Percentiles rank a stretch among this genome's conserved stretches.
Conservation (phyloP, 2,329 filamentous ascomycete genomes). For the Paraphaeosphaeria sporulosa region DNA sequence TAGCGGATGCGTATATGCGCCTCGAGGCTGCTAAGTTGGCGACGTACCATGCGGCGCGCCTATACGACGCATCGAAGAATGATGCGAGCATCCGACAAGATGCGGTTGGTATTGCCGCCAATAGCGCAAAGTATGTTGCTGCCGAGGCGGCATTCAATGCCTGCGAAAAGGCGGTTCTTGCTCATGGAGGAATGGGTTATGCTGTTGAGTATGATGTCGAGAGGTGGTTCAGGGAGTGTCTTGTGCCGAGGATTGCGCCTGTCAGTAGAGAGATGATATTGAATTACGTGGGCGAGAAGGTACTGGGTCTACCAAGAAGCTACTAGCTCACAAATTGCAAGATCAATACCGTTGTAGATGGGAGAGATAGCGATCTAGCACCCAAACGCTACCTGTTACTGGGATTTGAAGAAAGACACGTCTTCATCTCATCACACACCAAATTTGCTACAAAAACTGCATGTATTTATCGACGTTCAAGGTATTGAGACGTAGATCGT, state of each 20-base stretch:
- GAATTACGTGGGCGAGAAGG: conserved; percentile 75
- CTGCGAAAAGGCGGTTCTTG: conserved; percentile 63
- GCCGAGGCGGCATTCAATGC: conserved; percentile 68
- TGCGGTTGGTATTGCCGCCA: conserved; percentile 62
- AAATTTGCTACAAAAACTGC: no score
- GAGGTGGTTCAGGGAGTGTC: conserved; percentile 65
- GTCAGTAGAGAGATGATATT: conserved; percentile 75
- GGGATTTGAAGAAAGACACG: no score
- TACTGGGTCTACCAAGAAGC: conserved; percentile 70
- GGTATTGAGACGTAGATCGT: no score
- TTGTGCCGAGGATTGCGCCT: conserved; percentile 67
- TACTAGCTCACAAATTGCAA: conserved; percentile 50
- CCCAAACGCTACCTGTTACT: no score
- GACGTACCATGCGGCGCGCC: conserved; percentile 66
- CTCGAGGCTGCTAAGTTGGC: conserved; percentile 68
- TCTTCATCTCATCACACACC: no score
- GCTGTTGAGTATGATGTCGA: conserved; percentile 70
- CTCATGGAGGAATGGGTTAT: conserved; percentile 70
- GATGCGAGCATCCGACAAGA: conserved; percentile 53
- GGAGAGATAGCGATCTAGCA: no score
- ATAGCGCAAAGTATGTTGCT: conserved; percentile 65
- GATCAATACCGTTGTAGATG: no score
- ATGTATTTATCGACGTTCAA: no score
- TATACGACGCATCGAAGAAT: conserved; percentile 61
- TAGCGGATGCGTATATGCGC: conserved; percentile 67